Conservation (phyloP, 2,329 filamentous ascomycete species). For the Aspergillus brunneoviolaceus region DNA sequence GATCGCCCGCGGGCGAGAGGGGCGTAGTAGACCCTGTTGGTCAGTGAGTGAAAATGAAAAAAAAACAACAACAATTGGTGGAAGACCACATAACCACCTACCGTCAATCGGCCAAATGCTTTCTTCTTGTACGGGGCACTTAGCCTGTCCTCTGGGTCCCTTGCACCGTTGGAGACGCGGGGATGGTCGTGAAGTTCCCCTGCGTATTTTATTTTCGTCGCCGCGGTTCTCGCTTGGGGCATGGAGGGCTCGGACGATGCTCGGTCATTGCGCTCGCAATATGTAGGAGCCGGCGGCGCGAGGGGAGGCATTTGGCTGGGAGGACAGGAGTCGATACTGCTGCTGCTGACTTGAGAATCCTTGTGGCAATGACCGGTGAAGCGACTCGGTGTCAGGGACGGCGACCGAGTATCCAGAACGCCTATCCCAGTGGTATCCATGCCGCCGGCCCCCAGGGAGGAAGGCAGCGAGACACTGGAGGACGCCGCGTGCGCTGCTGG, state of each 20-base stretch:
- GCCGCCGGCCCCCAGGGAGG: conserved; percentile 2
- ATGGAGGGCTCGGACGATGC: background rate
- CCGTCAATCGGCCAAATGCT: background rate
- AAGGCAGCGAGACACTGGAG: conserved; percentile 16
- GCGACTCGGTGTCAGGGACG: background rate
- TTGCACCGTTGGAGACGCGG: background rate
- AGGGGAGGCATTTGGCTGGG: background rate
- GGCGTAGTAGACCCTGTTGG: background rate
- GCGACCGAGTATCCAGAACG: background rate
- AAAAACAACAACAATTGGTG: background rate
- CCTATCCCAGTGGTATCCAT: background rate
- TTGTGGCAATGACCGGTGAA: background rate
- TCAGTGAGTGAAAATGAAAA: background rate
- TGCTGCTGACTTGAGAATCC: background rate
- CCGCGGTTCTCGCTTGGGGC: conserved; percentile 1
- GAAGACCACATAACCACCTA: background rate
- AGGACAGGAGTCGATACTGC: background rate
- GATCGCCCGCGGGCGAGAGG: background rate
- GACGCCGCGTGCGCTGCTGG: conserved; percentile 11
- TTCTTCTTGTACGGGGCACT: background rate
- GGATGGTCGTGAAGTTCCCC: conserved; percentile 2
- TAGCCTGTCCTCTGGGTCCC: background rate
- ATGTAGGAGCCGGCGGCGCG: background rate
- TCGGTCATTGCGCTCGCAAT: background rate
- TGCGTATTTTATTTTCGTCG: conserved; percentile 2